A percentile compares a stretch with the other conserved stretches of the same genome.
Conservation (phyloP, 345 rosid genomes). For the Raphanus sativus region DNA sequence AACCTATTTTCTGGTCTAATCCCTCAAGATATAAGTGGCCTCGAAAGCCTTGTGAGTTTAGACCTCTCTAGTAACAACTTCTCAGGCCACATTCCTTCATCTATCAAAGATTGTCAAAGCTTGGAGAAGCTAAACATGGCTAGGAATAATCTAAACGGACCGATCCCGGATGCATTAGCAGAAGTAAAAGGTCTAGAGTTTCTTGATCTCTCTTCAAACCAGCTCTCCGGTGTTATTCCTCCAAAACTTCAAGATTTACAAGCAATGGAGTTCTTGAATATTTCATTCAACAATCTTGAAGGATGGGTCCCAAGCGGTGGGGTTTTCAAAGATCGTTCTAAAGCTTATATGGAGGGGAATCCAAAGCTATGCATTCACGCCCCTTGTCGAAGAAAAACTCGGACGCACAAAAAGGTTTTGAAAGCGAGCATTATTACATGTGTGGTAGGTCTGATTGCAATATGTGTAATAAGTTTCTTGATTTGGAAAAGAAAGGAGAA, state of each 20-base stretch:
- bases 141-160: constrained; percentile 42
- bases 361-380: constrained; percentile 37
- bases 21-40: constrained; percentile 38
- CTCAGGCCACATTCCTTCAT: constrained; percentile 44
- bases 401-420: not conserved
- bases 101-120: constrained; percentile 45
- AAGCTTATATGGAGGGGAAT: constrained; percentile 37
- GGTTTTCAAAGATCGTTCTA: constrained; percentile 37
- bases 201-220: constrained; percentile 51
- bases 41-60: constrained; percentile 40
- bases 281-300: constrained; percentile 51
- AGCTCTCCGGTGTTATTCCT: constrained; percentile 52
- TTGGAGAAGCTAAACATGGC: constrained; percentile 51
- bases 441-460: constrained; percentile 2
- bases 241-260: constrained; percentile 35
- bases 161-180: constrained; percentile 39
- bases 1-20: constrained; percentile 46
- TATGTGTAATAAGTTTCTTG: constrained; percentile 24
- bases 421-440: constrained; percentile 24
- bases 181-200: constrained; percentile 46
- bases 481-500: constrained; percentile 28
- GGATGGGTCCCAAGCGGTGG: constrained; percentile 40
- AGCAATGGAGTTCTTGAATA: constrained; percentile 48
- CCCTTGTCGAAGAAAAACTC: constrained; percentile 22
- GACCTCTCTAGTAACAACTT: constrained; percentile 50